These are phyloP conservation scores for Penicillium ochrochloron DNA, from an alignment of 495 filamentous ascomycete genomes.

Conservation along the genomic window DNA sequence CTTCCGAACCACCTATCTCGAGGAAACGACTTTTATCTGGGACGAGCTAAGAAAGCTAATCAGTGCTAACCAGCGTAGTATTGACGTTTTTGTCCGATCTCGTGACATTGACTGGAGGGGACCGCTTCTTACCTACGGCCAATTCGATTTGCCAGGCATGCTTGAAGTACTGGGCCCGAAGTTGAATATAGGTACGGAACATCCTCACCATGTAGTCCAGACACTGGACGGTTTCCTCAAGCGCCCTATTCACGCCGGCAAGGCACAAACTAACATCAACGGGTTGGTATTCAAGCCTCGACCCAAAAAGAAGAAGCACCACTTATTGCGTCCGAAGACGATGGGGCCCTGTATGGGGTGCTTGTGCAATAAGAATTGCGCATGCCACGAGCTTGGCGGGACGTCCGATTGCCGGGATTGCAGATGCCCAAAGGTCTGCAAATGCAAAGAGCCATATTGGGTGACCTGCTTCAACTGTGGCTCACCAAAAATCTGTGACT, in stretches of 20 bases:
- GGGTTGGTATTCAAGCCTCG: conserved; percentile 20
- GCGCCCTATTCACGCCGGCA: conserved; percentile 19
- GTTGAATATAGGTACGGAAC: conserved; percentile 19
- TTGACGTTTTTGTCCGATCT: conserved; percentile 38
- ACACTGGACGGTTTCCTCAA: conserved; percentile 9
- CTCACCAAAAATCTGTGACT: conserved; percentile 19
- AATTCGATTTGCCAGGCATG: conserved; percentile 15
- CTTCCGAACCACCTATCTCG: conserved; percentile 31
- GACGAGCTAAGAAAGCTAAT: conserved; percentile 25
- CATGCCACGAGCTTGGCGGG: conserved; percentile 2
- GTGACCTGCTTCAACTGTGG: conserved; percentile 20
- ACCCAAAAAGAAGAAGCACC: neutral
- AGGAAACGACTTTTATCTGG: conserved; percentile 23
- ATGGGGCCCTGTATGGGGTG: neutral
- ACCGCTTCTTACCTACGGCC: conserved; percentile 20
- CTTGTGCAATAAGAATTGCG: neutral
- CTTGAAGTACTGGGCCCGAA: conserved; percentile 7
- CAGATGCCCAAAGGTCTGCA: conserved; percentile 1
- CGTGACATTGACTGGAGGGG: conserved; percentile 39
- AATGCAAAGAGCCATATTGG: neutral
- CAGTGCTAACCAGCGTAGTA: conserved; percentile 26
- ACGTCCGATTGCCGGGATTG: neutral
- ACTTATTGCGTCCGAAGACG: neutral
- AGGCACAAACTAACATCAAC: conserved; percentile 28
- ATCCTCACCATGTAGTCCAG: conserved; percentile 33